These are phyloP conservation scores for Guyanaporus albipodus DNA, from an alignment of 768 basidiomycete genomes.

Conservation along the genomic window DNA sequence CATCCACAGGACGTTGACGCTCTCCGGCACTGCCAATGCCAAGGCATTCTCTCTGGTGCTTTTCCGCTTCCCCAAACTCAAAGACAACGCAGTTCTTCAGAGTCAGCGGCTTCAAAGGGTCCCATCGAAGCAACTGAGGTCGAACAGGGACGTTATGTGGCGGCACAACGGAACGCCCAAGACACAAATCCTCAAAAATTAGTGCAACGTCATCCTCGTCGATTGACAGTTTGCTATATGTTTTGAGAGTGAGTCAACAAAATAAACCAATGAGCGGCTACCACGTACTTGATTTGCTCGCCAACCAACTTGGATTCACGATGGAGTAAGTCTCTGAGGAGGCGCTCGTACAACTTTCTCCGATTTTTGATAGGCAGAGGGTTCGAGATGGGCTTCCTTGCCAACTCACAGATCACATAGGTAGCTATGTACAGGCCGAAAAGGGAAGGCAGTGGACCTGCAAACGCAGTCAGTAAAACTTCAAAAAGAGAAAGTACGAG, in stretches of 20 bases:
- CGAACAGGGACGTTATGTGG: conserved; percentile 70
- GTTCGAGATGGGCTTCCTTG: conserved; percentile 77
- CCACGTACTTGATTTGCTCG: conserved; percentile 53
- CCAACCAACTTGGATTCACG: conserved; percentile 70
- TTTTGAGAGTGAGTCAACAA: not conserved
- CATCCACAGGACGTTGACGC: conserved; percentile 40
- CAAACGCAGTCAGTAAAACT: not conserved
- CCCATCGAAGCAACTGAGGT: conserved; percentile 82
- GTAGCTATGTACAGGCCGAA: conserved; percentile 91
- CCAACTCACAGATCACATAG: conserved; percentile 82
- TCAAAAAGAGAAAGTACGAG: not conserved
- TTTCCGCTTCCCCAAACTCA: conserved; percentile 69
- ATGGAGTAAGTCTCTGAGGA: conserved; percentile 71
- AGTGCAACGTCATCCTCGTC: conserved; percentile 80
- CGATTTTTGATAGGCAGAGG: conserved; percentile 85
- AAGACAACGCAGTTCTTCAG: conserved; percentile 87
- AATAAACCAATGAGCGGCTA: not conserved
- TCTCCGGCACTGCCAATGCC: conserved; percentile 7
- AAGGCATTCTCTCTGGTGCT: conserved; percentile 51
- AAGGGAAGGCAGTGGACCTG: conserved; percentile 71
- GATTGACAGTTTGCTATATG: conserved; percentile 68
- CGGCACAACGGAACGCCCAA: conserved; percentile 73
- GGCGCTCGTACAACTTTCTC: conserved; percentile 75
- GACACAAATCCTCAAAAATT: conserved; percentile 83
- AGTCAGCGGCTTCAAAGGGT: conserved; percentile 54